phyloP scores from a whole-genome alignment of 768 basidiomycete genomes.

The Scleroderma bovista region DNA sequence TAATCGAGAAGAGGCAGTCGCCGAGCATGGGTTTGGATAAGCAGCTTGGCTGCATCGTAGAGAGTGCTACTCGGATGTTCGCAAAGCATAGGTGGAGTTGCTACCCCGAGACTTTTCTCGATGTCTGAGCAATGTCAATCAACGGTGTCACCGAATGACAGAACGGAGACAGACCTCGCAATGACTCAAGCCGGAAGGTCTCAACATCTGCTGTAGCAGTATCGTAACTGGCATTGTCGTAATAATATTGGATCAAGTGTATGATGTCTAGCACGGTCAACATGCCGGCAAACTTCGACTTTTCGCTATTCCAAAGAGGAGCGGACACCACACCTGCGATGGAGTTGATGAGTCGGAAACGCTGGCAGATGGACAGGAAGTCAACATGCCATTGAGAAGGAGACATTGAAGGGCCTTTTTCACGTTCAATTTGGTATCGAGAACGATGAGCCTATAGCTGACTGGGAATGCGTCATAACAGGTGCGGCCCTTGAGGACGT shows the following conservation, averaged over 20 bases:
- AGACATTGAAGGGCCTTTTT: slow-evolving; percentile 91
- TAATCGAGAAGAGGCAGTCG: slow-evolving; percentile 90
- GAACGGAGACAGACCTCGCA: slow-evolving; percentile 62
- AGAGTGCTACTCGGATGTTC: slow-evolving; percentile 87
- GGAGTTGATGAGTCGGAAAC: neutral
- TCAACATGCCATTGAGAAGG: slow-evolving; percentile 60
- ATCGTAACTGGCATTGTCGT: slow-evolving; percentile 76
- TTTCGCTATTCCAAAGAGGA: slow-evolving; percentile 95
- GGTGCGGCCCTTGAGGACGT: slow-evolving; percentile 77
- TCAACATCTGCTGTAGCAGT: slow-evolving; percentile 89
- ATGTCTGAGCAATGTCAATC: slow-evolving; percentile 55
- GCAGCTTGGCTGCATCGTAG: slow-evolving; percentile 82
- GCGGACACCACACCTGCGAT: slow-evolving; percentile 90
- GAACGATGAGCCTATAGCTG: slow-evolving; percentile 91
- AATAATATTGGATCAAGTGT: slow-evolving; percentile 98
- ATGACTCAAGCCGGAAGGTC: slow-evolving; percentile 78
- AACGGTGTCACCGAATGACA: slow-evolving; percentile 7
- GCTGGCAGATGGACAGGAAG: slow-evolving; percentile 3
- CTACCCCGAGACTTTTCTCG: slow-evolving; percentile 88
- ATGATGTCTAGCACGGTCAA: slow-evolving; percentile 99
- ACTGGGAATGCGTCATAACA: slow-evolving; percentile 98
- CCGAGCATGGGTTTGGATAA: slow-evolving; percentile 94
- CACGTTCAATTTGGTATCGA: slow-evolving; percentile 93
- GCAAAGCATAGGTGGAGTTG: slow-evolving; percentile 81
- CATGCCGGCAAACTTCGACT: slow-evolving; percentile 94